These are phyloP conservation scores for Apiotrichum siamense DNA, from an alignment of 1,284 basidiomycete genomes.

Conservation along the genomic window DNA sequence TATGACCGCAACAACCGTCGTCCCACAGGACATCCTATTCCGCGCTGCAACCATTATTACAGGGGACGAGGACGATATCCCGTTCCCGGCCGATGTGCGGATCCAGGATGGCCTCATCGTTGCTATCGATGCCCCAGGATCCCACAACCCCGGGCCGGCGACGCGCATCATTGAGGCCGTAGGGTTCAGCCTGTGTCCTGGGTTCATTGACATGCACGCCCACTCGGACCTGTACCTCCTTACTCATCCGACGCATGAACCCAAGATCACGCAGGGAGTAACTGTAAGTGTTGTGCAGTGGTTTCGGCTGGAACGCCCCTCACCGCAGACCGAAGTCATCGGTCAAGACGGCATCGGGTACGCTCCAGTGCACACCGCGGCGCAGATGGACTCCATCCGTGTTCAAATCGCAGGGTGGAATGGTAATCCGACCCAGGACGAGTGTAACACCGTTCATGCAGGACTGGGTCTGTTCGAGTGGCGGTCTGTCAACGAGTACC, in stretches of 20 bases:
- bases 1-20: background rate
- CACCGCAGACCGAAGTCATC: constrained; percentile 41
- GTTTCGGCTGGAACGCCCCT: background rate
- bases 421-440: constrained; percentile 40
- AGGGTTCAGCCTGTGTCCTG: constrained; percentile 35
- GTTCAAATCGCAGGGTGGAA: constrained; percentile 46
- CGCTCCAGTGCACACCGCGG: constrained; percentile 24
- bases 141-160: background rate
- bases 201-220: constrained; percentile 47
- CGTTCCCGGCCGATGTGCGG: constrained; percentile 30
- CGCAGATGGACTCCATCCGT: constrained; percentile 31
- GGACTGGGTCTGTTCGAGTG: constrained; percentile 39
- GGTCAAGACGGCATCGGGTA: constrained; percentile 46
- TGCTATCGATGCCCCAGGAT: too few relatives aligned
- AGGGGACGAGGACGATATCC: constrained; percentile 24
- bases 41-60: constrained; percentile 24
- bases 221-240: constrained; percentile 44
- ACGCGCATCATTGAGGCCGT: constrained; percentile 21
- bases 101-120: constrained; percentile 24
- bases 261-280: constrained; percentile 44
- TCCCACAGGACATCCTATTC: constrained; percentile 18
- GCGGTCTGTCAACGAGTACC: constrained; percentile 29
- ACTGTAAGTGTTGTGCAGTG: constrained; percentile 25
- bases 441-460: constrained; percentile 16
- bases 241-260: constrained; percentile 35